Conservation (phyloP, 2,329 filamentous ascomycete species). For the Aspergillus felis region DNA sequence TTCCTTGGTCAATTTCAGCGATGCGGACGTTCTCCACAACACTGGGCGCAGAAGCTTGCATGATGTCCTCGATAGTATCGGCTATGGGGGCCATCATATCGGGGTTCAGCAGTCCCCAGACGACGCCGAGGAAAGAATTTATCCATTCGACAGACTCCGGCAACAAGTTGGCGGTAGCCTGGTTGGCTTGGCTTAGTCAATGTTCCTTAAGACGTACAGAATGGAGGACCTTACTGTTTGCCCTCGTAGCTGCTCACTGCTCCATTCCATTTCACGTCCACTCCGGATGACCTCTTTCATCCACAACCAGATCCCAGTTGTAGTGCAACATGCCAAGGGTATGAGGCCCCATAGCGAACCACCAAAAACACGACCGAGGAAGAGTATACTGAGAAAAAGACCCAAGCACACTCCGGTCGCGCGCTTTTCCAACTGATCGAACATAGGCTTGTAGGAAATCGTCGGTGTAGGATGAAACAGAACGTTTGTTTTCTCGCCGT, state of each 20-base stretch:
- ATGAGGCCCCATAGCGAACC: conserved; percentile 72
- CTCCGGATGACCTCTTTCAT: conserved; percentile 79
- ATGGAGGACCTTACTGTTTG: conserved; percentile 56
- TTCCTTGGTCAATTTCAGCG: conserved; percentile 90
- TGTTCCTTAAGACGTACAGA: background rate
- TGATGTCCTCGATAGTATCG: conserved; percentile 92
- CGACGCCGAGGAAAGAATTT: conserved; percentile 77
- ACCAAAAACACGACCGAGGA: conserved; percentile 76
- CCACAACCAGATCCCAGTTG: conserved; percentile 83
- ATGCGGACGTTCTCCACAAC: conserved; percentile 93
- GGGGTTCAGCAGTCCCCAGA: conserved; percentile 91
- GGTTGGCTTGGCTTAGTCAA: background rate
- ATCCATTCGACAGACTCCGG: conserved; percentile 96
- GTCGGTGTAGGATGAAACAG: conserved; percentile 92
- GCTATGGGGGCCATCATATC: conserved; percentile 91
- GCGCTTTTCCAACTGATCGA: conserved; percentile 67
- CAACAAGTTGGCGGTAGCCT: conserved; percentile 80
- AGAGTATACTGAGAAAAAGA: conserved; percentile 68
- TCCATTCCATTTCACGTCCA: conserved; percentile 82
- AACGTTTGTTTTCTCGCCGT: conserved; percentile 94
- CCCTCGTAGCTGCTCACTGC: conserved; percentile 77
- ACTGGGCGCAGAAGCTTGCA: conserved; percentile 89
- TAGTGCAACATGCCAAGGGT: conserved; percentile 66
- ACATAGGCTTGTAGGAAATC: conserved; percentile 87
- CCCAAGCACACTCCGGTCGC: conserved; percentile 66